These are phyloP conservation scores for Chloropicon primus DNA, from an alignment of 139 green algal genomes.

Conservation along the genomic window DNA sequence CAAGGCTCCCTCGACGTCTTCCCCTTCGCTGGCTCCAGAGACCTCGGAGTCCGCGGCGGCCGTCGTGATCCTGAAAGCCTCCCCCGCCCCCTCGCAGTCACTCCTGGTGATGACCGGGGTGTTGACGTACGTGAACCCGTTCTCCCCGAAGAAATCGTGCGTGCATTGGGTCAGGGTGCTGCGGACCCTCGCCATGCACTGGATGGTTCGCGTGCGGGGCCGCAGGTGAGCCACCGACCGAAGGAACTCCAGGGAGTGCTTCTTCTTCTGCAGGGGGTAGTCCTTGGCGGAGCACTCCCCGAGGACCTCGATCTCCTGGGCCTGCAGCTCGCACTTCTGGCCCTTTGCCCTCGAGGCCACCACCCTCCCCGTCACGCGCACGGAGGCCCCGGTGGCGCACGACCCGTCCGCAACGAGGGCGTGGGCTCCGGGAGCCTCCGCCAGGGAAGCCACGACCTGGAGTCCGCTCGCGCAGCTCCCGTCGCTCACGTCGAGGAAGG, in stretches of 20 bases:
- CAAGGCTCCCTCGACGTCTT: not conserved
- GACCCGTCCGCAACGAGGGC: not conserved
- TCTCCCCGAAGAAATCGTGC: not conserved
- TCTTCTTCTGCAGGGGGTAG: not conserved
- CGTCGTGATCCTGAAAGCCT: not conserved
- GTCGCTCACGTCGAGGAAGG: conserved; percentile 29
- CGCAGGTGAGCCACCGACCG: not conserved
- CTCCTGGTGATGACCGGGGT: not conserved
- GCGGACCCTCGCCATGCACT: not conserved
- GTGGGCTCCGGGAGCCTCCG: not conserved
- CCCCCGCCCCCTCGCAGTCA: conserved; percentile 3
- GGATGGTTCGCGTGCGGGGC: not conserved
- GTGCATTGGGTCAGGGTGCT: not conserved
- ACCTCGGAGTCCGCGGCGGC: not conserved
- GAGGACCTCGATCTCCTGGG: not conserved
- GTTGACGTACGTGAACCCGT: conserved; percentile 4
- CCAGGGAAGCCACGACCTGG: conserved; percentile 1
- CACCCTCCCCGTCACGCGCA: conserved; percentile 5
- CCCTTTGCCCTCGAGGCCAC: conserved; percentile 14
- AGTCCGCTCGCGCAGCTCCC: not conserved
- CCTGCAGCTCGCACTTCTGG: not conserved
- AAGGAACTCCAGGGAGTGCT: not conserved
- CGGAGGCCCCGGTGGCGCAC: not conserved
- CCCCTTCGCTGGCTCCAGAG: not conserved
- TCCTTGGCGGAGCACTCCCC: not conserved